These are phyloP conservation scores for Trichoderma cornu-damae DNA, from an alignment of 2,329 filamentous ascomycete genomes.

Conservation along the genomic window DNA sequence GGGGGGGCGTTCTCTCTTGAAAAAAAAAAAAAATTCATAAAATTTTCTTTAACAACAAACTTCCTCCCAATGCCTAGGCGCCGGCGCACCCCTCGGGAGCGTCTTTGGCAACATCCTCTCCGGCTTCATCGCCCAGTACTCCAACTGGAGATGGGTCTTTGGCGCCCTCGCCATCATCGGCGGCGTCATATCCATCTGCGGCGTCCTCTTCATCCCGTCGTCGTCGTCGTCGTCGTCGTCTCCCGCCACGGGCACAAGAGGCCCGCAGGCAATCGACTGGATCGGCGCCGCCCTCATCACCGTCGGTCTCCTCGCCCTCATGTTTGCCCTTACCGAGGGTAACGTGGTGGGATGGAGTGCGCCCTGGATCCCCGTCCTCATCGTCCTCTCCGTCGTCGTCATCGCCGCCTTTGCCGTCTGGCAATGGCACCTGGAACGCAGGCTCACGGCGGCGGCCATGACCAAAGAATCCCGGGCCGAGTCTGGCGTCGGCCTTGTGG, in stretches of 20 bases:
- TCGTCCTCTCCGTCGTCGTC: conserved; percentile 53
- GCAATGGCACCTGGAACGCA: conserved; percentile 45
- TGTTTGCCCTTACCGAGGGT: conserved; percentile 64
- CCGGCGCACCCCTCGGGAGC: conserved; percentile 59
- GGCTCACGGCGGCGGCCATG: not conserved
- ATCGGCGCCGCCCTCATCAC: conserved; percentile 60
- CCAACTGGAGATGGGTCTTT: conserved; percentile 63
- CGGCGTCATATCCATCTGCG: conserved; percentile 50
- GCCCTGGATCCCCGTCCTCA: conserved; percentile 56
- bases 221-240: conserved; percentile 32
- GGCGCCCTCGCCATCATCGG: conserved; percentile 59
- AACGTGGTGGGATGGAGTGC: conserved; percentile 64
- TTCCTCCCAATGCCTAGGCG: conserved; percentile 36
- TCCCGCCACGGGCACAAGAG: conserved; percentile 22
- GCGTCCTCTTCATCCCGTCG: conserved; percentile 55
- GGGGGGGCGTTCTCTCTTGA: too few relatives aligned
- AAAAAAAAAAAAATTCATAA: too few relatives aligned
- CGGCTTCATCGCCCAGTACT: conserved; percentile 58
- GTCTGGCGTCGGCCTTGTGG: not conserved
- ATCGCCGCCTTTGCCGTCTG: conserved; percentile 54
- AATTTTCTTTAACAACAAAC: not conserved
- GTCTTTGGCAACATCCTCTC: conserved; percentile 61
- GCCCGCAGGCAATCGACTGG: conserved; percentile 55
- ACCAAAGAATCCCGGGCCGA: not conserved
- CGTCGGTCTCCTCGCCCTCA: conserved; percentile 53